A percentile compares a stretch with the other conserved stretches of the same genome.
phyloP scores from a whole-genome alignment of 129 eudicot species.

The Helichrysum umbraculigerum region DNA sequence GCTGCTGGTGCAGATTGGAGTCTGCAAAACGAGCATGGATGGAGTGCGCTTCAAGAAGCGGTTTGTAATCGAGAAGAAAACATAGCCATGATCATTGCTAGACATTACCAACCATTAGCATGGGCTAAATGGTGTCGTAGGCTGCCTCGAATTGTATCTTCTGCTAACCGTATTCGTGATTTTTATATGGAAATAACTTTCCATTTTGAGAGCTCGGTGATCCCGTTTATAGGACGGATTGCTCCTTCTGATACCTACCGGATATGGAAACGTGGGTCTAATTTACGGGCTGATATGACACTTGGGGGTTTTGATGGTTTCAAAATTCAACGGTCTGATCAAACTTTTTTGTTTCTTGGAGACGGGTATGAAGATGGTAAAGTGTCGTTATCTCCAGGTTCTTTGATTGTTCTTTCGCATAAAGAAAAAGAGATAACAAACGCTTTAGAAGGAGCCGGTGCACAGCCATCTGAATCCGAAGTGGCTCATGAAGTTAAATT shows the following conservation, averaged over 20 bases:
- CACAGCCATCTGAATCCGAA: conserved; percentile 82
- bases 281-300: conserved; percentile 88
- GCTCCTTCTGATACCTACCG: conserved; percentile 87
- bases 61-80: conserved; percentile 80
- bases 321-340: conserved; percentile 86
- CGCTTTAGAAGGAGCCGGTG: conserved; percentile 93
- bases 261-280: conserved; percentile 88
- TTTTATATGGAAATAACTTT: conserved; percentile 89
- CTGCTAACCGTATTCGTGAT: conserved; percentile 75
- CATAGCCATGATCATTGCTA: conserved; percentile 84
- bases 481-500: conserved; percentile 85
- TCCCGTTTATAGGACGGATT: conserved; percentile 78
- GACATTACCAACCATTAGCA: conserved; percentile 86
- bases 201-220: conserved; percentile 87
- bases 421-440: conserved; percentile 89
- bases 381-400: conserved; percentile 62
- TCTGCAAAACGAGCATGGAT: conserved; percentile 83
- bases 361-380: conserved; percentile 72
- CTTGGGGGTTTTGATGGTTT: conserved; percentile 94
- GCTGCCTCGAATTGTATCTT: conserved; percentile 73
- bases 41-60: conserved; percentile 96
- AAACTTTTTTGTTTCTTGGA: conserved; percentile 78
- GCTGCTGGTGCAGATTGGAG: conserved; percentile 97
- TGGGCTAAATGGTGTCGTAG: conserved; percentile 97
- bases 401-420: conserved; percentile 72